Evolutionary conservation across 2,329 filamentous ascomycete genomes (phyloP).

Genomic region (Neonectria punicea): DNA sequence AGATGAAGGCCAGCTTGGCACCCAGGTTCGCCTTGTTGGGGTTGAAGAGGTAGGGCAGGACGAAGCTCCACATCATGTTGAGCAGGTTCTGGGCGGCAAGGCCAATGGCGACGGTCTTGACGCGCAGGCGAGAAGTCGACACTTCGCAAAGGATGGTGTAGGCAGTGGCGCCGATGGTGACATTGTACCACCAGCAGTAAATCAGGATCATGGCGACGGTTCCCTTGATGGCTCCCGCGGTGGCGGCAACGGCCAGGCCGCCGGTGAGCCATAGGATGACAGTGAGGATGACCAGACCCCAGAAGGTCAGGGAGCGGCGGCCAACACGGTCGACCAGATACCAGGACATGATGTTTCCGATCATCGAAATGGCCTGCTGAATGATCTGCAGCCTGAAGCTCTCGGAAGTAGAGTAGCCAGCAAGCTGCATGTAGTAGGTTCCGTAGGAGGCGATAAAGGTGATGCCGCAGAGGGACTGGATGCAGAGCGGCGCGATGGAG

Average conservation of each 20-base stretch:
- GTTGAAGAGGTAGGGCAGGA: conserved; percentile 31
- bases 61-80: conserved; percentile 31
- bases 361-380: conserved; percentile 51
- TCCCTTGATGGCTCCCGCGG: conserved; percentile 35
- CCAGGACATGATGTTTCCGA: conserved; percentile 54
- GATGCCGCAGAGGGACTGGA: conserved; percentile 50
- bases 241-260: conserved; percentile 45
- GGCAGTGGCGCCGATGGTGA: conserved; percentile 53
- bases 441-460: conserved; percentile 50
- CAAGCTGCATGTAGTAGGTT: conserved; percentile 57
- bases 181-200: conserved; percentile 53
- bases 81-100: conserved; percentile 23
- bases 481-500: conserved; percentile 48
- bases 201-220: conserved; percentile 50
- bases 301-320: conserved; percentile 50
- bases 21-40: conserved; percentile 30
- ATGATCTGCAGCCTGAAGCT: conserved; percentile 53
- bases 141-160: conserved; percentile 52
- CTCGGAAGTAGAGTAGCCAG: conserved; percentile 50
- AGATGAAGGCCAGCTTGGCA: conserved; percentile 31
- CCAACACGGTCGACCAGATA: conserved; percentile 51
- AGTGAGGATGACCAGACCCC: conserved; percentile 46
- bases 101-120: conserved; percentile 49
- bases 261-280: conserved; percentile 51
- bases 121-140: conserved; percentile 50